Evolutionary conservation across 1,284 basidiomycete species (phyloP).

Genomic region (Ceratobasidium sp.): DNA sequence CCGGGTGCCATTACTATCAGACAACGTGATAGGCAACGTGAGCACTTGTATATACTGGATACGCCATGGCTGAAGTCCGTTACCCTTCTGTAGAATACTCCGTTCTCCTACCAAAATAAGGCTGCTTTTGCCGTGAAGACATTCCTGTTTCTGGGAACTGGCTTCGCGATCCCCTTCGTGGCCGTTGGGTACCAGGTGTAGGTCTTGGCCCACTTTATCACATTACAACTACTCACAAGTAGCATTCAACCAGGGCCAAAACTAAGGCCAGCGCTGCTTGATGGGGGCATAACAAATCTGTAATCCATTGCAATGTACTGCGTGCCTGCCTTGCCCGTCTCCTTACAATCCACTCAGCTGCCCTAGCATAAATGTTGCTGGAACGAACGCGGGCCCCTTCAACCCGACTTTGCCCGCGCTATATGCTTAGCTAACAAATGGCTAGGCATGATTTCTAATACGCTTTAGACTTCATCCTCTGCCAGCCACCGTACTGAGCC

Average conservation of each 20-base stretch:
- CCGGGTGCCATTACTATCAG: not conserved
- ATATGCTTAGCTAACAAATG: not conserved
- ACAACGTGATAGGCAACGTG: conserved; percentile 35
- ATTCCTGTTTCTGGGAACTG: conserved; percentile 43
- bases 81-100: conserved; percentile 23
- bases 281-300: not conserved
- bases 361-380: too few relatives aligned
- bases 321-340: too few relatives aligned
- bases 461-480: conserved; percentile 1
- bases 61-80: not conserved
- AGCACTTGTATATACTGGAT: not conserved
- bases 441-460: conserved; percentile 5
- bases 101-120: conserved; percentile 49
- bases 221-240: not conserved
- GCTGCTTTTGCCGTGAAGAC: conserved; percentile 48
- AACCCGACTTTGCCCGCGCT: conserved; percentile 16
- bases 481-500: not conserved
- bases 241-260: conserved; percentile 3
- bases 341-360: too few relatives aligned
- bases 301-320: too few relatives aligned
- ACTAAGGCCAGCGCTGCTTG: not conserved
- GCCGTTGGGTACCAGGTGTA: conserved; percentile 48
- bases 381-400: not conserved
- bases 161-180: conserved; percentile 50
- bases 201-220: not conserved